These are phyloP conservation scores for Acanthamoeba healyi DNA, from an alignment of 208 protist species.

Conservation along the genomic window DNA sequence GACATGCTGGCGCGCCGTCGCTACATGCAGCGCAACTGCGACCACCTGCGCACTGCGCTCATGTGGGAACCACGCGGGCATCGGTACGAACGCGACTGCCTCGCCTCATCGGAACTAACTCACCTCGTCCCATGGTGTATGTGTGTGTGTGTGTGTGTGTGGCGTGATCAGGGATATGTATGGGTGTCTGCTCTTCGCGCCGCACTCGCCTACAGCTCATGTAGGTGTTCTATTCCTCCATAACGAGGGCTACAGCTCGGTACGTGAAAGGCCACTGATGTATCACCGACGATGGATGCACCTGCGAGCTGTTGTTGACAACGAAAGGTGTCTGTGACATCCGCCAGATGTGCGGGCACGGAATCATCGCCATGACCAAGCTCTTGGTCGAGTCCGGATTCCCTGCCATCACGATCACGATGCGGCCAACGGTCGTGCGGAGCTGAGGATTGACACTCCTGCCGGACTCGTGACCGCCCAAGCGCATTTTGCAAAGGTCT, in stretches of 20 bases:
- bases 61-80: conserved; percentile 45
- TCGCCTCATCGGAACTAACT: no score
- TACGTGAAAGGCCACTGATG: neutral
- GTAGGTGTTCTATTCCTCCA: conserved; percentile 28
- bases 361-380: conserved; percentile 53
- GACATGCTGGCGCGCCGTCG: conserved; percentile 20
- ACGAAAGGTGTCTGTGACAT: no score
- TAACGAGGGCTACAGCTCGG: conserved; percentile 41
- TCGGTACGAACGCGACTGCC: neutral
- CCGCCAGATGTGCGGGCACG: conserved; percentile 53
- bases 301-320: no score
- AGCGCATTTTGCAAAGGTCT: neutral
- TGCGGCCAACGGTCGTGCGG: neutral
- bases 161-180: conserved; percentile 8
- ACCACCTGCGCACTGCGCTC: conserved; percentile 3
- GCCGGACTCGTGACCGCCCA: neutral
- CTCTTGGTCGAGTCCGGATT: conserved; percentile 16
- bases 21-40: neutral
- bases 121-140: no score
- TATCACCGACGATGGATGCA: no score
- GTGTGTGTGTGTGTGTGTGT: no score
- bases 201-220: neutral
- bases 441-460: conserved; percentile 31
- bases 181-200: conserved; percentile 10
- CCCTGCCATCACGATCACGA: neutral